These are phyloP conservation scores for Chytriomyces sp. DNA, from an alignment of 192 early-diverging fungal species.

Conservation along the genomic window DNA sequence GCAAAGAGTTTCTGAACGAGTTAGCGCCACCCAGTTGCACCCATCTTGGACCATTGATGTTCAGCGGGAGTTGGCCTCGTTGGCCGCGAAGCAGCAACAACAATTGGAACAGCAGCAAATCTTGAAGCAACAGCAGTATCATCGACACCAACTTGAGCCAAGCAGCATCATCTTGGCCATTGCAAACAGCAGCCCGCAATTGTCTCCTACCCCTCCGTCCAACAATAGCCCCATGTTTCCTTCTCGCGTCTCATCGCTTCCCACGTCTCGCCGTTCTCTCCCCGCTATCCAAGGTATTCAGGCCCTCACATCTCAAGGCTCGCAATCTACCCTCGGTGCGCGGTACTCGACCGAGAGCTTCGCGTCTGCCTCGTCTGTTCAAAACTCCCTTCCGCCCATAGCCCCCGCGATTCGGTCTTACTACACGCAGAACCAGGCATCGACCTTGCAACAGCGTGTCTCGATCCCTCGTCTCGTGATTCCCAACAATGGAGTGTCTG, in stretches of 20 bases:
- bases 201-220: neutral
- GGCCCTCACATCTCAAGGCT: neutral
- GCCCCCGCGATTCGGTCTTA: too few species aligned
- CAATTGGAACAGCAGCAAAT: neutral
- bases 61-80: neutral
- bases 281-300: too few species aligned
- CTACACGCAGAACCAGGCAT: neutral
- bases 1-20: neutral
- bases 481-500: neutral
- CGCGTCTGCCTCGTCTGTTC: neutral
- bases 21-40: conserved; percentile 16
- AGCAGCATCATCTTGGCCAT: neutral
- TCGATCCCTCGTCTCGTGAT: conserved; percentile 11
- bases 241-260: conserved; percentile 7
- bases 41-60: neutral
- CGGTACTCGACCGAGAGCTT: neutral
- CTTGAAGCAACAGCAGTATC: neutral
- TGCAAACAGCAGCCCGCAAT: neutral
- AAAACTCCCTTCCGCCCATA: too few species aligned
- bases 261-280: neutral
- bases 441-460: neutral
- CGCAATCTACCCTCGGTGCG: neutral
- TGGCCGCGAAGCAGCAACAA: conserved; percentile 10
- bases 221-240: conserved; percentile 7
- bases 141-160: neutral